Percentiles rank a stretch among this genome's conserved stretches.
These are phyloP conservation scores for Metschnikowia lunata DNA, from an alignment of 805 yeast species.

Conservation along the genomic window DNA sequence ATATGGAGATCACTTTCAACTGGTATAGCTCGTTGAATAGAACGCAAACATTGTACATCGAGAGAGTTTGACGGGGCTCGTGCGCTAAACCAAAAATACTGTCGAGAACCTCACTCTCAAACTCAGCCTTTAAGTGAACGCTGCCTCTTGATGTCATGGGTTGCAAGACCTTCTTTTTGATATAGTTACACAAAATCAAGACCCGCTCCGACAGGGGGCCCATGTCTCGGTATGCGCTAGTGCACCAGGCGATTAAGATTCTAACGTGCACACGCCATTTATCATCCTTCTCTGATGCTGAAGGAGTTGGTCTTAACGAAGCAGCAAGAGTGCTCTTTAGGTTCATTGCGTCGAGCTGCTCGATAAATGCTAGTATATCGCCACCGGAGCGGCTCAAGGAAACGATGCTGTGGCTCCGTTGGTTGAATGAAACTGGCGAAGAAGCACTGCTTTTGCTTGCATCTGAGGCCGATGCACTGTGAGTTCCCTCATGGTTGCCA, in stretches of 20 bases:
- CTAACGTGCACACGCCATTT: constrained; percentile 36
- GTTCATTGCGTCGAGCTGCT: constrained; percentile 32
- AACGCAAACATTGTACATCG: constrained; percentile 33
- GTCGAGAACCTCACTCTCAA: constrained; percentile 40
- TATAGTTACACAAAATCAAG: constrained; percentile 39
- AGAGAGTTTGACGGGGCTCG: constrained; percentile 6
- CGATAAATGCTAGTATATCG: constrained; percentile 32
- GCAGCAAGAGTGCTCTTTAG: constrained; percentile 27
- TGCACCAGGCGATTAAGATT: constrained; percentile 37
- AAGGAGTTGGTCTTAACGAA: constrained; percentile 21
- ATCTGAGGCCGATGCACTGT: not conserved
- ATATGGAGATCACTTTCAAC: constrained; percentile 48
- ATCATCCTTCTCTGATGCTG: constrained; percentile 7
- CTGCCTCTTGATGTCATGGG: constrained; percentile 17
- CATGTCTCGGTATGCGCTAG: constrained; percentile 34
- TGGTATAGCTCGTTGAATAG: constrained; percentile 50
- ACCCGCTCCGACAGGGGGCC: constrained; percentile 28
- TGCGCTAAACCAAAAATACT: constrained; percentile 31
- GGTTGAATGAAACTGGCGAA: not conserved
- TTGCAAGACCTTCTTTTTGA: constrained; percentile 38
- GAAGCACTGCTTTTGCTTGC: not conserved
- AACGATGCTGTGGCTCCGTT: not conserved
- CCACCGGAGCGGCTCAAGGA: constrained; percentile 20
- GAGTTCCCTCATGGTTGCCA: constrained; percentile 2
- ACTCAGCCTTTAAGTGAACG: constrained; percentile 36